These are phyloP conservation scores for Eustoma russellianum DNA, from an alignment of 257 asterid genomes.

Conservation along the genomic window DNA sequence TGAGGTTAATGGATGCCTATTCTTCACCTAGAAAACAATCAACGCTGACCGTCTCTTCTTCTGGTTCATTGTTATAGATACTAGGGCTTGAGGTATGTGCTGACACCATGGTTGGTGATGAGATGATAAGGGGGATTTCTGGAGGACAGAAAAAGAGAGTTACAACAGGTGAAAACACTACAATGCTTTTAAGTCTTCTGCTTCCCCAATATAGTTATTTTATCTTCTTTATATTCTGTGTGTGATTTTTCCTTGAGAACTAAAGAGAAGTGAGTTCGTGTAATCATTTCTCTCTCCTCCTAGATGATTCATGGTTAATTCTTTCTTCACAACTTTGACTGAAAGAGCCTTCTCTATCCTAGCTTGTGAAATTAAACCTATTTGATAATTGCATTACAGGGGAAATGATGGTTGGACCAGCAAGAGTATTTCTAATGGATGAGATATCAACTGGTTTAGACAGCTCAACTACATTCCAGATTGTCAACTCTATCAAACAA, in stretches of 20 bases:
- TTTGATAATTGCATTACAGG: constrained; percentile 26
- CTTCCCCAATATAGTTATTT: too few species aligned
- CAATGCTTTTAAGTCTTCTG: too few species aligned
- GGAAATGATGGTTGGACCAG: constrained; percentile 78
- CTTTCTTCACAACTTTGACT: background rate
- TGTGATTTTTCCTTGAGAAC: too few species aligned
- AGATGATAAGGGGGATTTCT: constrained; percentile 88
- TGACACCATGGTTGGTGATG: constrained; percentile 88
- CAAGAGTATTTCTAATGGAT: constrained; percentile 71
- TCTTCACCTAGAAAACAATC: background rate
- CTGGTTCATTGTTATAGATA: background rate
- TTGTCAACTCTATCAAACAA: constrained; percentile 54
- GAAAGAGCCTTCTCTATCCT: too few species aligned
- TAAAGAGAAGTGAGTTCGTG: too few species aligned
- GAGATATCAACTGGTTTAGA: constrained; percentile 84
- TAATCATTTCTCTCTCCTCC: too few species aligned
- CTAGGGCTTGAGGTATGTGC: constrained; percentile 52
- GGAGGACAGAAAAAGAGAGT: constrained; percentile 95
- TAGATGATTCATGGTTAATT: too few species aligned
- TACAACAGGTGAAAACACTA: constrained; percentile 48
- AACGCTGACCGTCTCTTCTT: background rate
- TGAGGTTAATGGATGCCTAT: background rate
- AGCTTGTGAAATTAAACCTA: background rate
- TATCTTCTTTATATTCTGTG: too few species aligned
- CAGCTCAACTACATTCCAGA: constrained; percentile 79